A percentile compares a stretch with the other conserved stretches of the same genome.
phyloP scores from a whole-genome alignment of 805 yeast genomes.

The Kuraishia cidri region DNA sequence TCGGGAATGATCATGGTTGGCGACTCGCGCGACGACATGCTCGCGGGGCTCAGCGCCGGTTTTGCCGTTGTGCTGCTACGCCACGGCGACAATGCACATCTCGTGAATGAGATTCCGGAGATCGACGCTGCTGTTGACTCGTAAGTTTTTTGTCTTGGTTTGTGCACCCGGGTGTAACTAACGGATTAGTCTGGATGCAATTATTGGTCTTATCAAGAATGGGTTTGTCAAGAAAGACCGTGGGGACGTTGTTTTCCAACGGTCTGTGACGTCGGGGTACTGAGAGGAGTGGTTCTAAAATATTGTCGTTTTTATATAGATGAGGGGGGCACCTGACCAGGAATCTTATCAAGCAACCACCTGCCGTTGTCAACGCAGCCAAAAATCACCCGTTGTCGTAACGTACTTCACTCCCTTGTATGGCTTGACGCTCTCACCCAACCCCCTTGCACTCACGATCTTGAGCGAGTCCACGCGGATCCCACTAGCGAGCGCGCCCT shows the following conservation, averaged over 20 bases:
- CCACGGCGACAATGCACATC: slow-evolving; percentile 38
- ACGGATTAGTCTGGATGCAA: slow-evolving; percentile 20
- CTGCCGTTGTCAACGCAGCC: slow-evolving; percentile 21
- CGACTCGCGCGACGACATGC: slow-evolving; percentile 64
- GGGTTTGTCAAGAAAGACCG: slow-evolving; percentile 22
- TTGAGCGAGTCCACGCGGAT: slow-evolving; percentile 57
- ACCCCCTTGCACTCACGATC: slow-evolving; percentile 46
- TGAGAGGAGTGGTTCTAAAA: no score
- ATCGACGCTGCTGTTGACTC: slow-evolving; percentile 24
- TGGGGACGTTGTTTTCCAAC: no score
- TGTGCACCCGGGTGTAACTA: background rate
- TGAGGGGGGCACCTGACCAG: background rate
- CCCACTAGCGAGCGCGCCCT: slow-evolving; percentile 73
- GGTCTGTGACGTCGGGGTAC: background rate
- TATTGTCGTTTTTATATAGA: no score
- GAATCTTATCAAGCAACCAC: background rate
- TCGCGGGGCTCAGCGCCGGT: slow-evolving; percentile 57
- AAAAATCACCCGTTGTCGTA: slow-evolving; percentile 53
- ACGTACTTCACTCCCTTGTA: slow-evolving; percentile 87
- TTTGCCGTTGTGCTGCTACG: slow-evolving; percentile 44
- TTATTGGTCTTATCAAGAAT: slow-evolving; percentile 21
- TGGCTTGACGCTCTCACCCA: slow-evolving; percentile 58
- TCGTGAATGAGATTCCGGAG: slow-evolving; percentile 25
- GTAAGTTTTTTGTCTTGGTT: slow-evolving; percentile 4
- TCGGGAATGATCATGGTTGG: slow-evolving; percentile 58